phyloP scores from a whole-genome alignment of 306 rosid species.

The Fragaria iinumae region DNA sequence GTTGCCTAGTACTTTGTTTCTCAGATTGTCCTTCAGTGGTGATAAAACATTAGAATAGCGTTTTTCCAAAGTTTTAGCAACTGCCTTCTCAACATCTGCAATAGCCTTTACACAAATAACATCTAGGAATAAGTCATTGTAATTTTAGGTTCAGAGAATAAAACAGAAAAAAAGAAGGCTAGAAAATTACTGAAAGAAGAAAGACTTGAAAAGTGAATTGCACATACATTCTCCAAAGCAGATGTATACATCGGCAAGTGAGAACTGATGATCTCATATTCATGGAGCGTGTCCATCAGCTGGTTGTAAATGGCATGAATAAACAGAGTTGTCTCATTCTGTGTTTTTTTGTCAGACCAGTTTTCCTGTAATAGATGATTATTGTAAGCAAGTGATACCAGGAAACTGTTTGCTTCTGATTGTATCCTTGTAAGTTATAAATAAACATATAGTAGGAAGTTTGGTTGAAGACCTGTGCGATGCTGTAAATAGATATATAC shows the following conservation, averaged over 20 bases:
- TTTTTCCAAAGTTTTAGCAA: constrained; percentile 31
- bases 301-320: constrained; percentile 27
- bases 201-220: not conserved
- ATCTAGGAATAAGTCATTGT: not conserved
- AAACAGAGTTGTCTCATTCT: constrained; percentile 29
- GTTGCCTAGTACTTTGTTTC: constrained; percentile 34
- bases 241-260: constrained; percentile 35
- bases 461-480: not conserved
- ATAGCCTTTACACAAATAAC: constrained; percentile 12
- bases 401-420: not conserved
- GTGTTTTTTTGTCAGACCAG: constrained; percentile 21
- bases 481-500: constrained; percentile 13
- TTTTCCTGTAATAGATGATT: constrained; percentile 29
- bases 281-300: constrained; percentile 25
- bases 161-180: not conserved
- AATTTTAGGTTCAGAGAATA: not conserved
- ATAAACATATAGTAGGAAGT: not conserved
- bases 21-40: constrained; percentile 30
- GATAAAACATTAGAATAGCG: constrained; percentile 30
- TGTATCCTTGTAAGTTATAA: constrained; percentile 3
- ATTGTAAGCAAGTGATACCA: not conserved
- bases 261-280: constrained; percentile 31
- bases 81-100: constrained; percentile 38
- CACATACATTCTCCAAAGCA: constrained; percentile 35
- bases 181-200: not conserved